Evolutionary conservation across 1,284 basidiomycete species (phyloP), one percentile per base, ranked within the genome.

Genomic region (Trichosporon ovoides): DNA sequence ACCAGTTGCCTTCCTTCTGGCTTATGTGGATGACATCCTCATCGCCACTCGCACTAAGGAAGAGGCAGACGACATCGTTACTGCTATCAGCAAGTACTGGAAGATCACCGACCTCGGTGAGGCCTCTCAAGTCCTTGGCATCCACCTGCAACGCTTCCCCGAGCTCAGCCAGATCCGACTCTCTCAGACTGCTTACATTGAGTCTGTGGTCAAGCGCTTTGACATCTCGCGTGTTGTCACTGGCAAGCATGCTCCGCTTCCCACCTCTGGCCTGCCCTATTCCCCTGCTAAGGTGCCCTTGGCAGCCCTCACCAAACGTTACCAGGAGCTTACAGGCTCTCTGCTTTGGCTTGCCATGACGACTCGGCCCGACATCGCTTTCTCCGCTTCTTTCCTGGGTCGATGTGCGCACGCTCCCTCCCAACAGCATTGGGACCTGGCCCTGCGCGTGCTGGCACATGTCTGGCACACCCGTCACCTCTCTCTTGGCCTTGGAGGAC

Each of bases 391-490:
- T 5, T 22, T 58, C 12, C 65, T 72, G 11, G 65, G 60, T 7
- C 60, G 65, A 2, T 65, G 57, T 56, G 48, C 55, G 40, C 57
- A 22, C n/a, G 54, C 52, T 5, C 66, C 66, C n/a, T 53, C 58
- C 0, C 19, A 22, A 1, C 5, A 48, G 0, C 81, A 82, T 61
- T 81, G 77, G 76, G 68, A 69, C 2, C 76, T 77, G 0, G 75
- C 76, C 0, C 75, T 78, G 14, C 70, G 71, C 5, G 70, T 81
- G 6, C 66, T 82, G 0, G 69, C 70, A 0, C 83, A 83, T 61
- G 72, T 83, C 1, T 71, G 19, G 69, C 69, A 31, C 70, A 74
- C 46, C 53, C 57, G 0, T 62, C 68, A 20, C 69, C 68, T n/a
- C 58, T 68, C 0, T 46, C 64, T 9, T 14, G 2, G 9, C 70